phyloP scores from a whole-genome alignment of 306 rosid species.

The Cicer arietinum region DNA sequence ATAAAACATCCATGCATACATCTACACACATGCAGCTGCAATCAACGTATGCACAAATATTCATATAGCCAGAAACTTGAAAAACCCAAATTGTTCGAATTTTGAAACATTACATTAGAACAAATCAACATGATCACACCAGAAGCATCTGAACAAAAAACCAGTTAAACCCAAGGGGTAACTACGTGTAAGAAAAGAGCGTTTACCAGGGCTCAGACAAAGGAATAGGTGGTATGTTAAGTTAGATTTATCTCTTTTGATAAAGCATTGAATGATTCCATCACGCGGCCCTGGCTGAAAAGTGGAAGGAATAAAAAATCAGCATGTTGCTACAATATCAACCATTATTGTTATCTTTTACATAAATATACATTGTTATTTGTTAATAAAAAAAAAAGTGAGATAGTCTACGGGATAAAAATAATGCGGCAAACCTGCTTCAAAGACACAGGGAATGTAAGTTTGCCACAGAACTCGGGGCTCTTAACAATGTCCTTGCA shows the following conservation, averaged over 20 bases:
- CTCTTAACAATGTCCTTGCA: conserved; percentile 81
- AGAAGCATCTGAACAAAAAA: conserved; percentile 33
- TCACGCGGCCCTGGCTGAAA: conserved; percentile 89
- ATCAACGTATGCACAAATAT: conserved; percentile 3
- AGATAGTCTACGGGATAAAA: background rate
- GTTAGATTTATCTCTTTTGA: conserved; percentile 85
- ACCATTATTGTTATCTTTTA: conserved; percentile 3
- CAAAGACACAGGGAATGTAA: conserved; percentile 85
- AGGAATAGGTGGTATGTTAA: conserved; percentile 78
- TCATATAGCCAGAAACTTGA: background rate
- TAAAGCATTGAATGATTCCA: conserved; percentile 78
- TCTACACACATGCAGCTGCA: background rate
- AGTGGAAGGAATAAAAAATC: conserved; percentile 35
- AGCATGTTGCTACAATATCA: conserved; percentile 23
- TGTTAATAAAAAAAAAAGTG: background rate
- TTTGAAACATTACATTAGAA: background rate
- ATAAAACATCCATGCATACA: conserved; percentile 24
- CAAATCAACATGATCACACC: conserved; percentile 14
- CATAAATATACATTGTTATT: conserved; percentile 3
- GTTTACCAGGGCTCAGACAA: conserved; percentile 81
- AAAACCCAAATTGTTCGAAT: background rate
- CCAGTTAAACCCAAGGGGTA: background rate
- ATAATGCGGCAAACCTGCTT: conserved; percentile 64
- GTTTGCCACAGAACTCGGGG: conserved; percentile 84
- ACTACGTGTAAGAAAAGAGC: conserved; percentile 1